phyloP scores from a whole-genome alignment of 345 rosid genomes.

The Erysimum cheiranthoides region DNA sequence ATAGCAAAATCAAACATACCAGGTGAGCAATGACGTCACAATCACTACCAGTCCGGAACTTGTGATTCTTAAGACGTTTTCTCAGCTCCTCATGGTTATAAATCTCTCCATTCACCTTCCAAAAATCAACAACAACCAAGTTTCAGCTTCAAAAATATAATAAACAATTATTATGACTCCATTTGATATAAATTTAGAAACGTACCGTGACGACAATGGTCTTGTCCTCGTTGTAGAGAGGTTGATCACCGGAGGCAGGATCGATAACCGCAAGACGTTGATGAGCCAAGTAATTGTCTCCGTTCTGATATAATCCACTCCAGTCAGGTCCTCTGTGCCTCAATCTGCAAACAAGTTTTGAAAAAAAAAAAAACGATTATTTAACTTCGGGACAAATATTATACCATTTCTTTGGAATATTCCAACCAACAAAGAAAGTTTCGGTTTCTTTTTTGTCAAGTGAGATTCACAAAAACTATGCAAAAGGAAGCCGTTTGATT shows the following conservation, averaged over 20 bases:
- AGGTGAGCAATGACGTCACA: constrained; percentile 95
- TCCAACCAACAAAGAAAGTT: constrained; percentile 22
- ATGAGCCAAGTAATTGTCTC: constrained; percentile 77
- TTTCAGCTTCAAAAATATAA: neutral
- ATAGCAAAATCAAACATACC: constrained; percentile 55
- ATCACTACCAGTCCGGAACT: constrained; percentile 88
- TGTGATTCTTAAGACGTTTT: constrained; percentile 65
- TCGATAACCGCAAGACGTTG: constrained; percentile 92
- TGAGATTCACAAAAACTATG: neutral
- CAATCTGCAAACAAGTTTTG: constrained; percentile 54
- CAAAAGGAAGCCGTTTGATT: constrained; percentile 18
- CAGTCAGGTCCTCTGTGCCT: constrained; percentile 99
- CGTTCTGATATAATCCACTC: constrained; percentile 90
- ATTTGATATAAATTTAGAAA: neutral
- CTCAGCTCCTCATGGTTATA: constrained; percentile 91
- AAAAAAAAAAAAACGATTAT: neutral
- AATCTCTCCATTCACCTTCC: constrained; percentile 90
- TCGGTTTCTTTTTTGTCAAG: neutral
- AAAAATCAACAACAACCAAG: constrained; percentile 1
- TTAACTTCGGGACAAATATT: neutral
- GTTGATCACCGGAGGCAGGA: constrained; percentile 97
- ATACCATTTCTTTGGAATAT: constrained; percentile 2
- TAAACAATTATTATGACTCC: neutral
- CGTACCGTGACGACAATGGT: constrained; percentile 79
- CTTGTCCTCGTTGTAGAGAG: constrained; percentile 88